Conservation (phyloP, 768 basidiomycete genomes). For the Phylloporus sp. region DNA sequence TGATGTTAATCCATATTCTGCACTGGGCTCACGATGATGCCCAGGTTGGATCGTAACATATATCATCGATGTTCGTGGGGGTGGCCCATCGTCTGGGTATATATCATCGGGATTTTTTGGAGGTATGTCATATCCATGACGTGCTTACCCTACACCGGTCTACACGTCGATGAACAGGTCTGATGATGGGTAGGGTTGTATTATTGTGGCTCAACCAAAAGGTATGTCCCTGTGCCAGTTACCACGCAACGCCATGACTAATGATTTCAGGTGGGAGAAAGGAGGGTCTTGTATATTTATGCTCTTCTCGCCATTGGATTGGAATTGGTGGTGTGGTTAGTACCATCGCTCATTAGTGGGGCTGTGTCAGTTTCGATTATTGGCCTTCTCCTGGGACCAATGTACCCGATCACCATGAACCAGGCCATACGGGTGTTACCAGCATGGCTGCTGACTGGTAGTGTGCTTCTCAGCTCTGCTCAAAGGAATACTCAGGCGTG, state of each 20-base stretch:
- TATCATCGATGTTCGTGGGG: constrained; percentile 40
- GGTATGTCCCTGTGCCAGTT: constrained; percentile 22
- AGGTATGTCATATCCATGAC: constrained; percentile 32
- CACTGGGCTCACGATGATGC: neutral
- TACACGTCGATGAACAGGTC: constrained; percentile 36
- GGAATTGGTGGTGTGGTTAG: constrained; percentile 56
- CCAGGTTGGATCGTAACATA: constrained; percentile 73
- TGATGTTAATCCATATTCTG: neutral
- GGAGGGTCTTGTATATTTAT: constrained; percentile 50
- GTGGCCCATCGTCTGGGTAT: constrained; percentile 44
- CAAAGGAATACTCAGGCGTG: neutral
- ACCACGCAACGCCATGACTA: neutral
- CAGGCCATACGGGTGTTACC: constrained; percentile 67
- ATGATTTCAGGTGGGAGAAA: constrained; percentile 46
- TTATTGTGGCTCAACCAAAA: constrained; percentile 55
- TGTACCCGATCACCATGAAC: constrained; percentile 63
- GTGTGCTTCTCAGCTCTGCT: neutral
- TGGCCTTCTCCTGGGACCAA: constrained; percentile 51
- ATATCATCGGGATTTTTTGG: constrained; percentile 57
- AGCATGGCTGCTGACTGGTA: constrained; percentile 57
- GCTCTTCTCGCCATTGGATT: constrained; percentile 50
- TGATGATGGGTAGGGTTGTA: constrained; percentile 52
- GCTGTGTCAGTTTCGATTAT: constrained; percentile 55
- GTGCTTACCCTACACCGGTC: neutral
- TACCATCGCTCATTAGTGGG: constrained; percentile 48